A percentile compares a stretch with the other conserved stretches of the same genome.
Conservation (phyloP, 345 rosid genomes). For the Salix suchowensis region DNA sequence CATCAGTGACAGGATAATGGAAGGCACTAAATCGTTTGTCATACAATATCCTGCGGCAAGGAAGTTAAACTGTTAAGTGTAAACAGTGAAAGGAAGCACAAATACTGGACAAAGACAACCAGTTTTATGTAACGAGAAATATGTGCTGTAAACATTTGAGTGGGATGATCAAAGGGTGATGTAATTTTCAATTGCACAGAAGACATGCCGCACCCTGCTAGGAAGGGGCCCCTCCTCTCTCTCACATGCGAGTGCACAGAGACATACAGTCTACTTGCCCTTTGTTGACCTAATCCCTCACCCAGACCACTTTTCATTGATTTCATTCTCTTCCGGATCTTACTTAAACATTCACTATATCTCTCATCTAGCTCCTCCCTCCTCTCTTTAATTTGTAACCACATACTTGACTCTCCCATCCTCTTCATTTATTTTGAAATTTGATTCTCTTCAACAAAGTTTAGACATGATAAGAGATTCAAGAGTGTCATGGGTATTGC, state of each 20-base stretch:
- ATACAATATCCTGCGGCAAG: conserved; percentile 61
- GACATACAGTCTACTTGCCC: not conserved
- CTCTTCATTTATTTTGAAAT: not conserved
- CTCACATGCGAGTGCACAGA: not conserved
- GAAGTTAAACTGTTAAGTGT: not conserved
- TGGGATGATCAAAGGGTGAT: not conserved
- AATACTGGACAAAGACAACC: not conserved
- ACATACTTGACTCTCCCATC: not conserved
- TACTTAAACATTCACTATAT: not conserved
- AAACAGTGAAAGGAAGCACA: not conserved
- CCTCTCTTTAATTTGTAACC: not conserved
- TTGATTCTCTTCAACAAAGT: not conserved
- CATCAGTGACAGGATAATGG: conserved; percentile 89
- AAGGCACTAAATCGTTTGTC: conserved; percentile 90
- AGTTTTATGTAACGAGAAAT: not conserved
- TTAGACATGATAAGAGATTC: not conserved
- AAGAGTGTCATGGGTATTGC: too few species aligned
- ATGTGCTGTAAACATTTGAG: not conserved
- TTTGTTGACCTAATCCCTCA: not conserved
- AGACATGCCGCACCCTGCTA: too few species aligned
- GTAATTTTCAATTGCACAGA: not conserved
- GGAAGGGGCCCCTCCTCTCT: not conserved
- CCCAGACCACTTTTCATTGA: not conserved
- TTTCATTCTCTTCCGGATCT: not conserved
- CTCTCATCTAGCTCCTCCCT: not conserved